Conservation (phyloP, 805 yeast genomes). For the Debaryomyces maramus region DNA sequence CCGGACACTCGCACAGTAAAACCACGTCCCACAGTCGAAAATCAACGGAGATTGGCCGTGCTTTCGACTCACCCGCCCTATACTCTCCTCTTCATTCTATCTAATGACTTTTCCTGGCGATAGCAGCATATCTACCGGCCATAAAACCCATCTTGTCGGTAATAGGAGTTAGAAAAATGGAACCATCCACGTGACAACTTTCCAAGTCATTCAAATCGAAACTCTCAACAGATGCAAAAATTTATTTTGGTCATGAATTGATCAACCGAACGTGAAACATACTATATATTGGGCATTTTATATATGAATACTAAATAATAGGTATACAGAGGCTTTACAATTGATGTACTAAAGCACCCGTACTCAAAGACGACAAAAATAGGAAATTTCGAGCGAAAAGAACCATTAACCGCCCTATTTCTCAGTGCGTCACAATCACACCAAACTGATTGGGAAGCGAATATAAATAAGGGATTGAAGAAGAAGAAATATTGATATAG, state of each 20-base stretch:
- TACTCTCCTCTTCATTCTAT: no score
- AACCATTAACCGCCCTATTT: not conserved
- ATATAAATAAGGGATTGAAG: not conserved
- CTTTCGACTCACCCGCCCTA: no score
- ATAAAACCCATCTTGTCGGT: not conserved
- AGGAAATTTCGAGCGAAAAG: not conserved
- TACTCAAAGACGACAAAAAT: not conserved
- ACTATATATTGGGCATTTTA: no score
- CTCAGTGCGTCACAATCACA: not conserved
- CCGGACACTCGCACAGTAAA: no score
- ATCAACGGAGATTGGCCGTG: no score
- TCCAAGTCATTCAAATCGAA: constrained; percentile 1
- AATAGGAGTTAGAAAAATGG: not conserved
- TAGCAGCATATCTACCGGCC: no score
- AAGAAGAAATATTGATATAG: not conserved
- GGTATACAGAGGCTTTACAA: no score
- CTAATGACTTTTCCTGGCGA: no score
- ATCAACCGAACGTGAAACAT: not conserved
- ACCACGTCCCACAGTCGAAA: no score
- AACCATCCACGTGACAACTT: not conserved
- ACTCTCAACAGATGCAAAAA: constrained; percentile 4
- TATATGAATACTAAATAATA: no score
- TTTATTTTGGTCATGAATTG: constrained; percentile 1
- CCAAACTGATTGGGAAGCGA: not conserved
- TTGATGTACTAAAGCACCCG: not conserved